Conservation (phyloP, 805 yeast species). For the Suhomyces tanzawaensis region DNA sequence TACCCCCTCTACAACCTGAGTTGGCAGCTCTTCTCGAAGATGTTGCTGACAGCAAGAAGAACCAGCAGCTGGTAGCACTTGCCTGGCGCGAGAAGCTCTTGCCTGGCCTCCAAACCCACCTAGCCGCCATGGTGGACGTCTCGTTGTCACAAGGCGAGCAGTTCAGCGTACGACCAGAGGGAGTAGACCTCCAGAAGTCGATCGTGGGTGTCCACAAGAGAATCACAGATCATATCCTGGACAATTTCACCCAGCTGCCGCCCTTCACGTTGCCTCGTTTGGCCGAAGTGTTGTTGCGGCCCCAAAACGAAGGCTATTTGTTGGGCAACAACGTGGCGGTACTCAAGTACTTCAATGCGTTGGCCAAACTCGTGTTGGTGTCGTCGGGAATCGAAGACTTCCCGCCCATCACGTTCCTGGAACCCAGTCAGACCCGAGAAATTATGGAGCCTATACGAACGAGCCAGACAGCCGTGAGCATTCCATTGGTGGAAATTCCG, state of each 20-base stretch:
- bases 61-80: background rate
- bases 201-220: constrained; percentile 4
- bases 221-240: constrained; percentile 36
- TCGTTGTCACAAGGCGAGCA: constrained; percentile 8
- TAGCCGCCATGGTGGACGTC: constrained; percentile 7
- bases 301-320: constrained; percentile 33
- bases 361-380: constrained; percentile 31
- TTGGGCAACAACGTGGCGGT: constrained; percentile 26
- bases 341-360: constrained; percentile 45
- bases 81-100: constrained; percentile 10
- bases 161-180: constrained; percentile 10
- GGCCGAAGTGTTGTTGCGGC: constrained; percentile 46
- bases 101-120: constrained; percentile 11
- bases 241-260: constrained; percentile 28
- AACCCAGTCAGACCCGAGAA: background rate
- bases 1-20: constrained; percentile 2
- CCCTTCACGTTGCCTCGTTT: constrained; percentile 52
- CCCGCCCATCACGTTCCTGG: constrained; percentile 7
- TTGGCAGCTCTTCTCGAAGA: constrained; percentile 1
- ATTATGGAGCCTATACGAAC: constrained; percentile 4
- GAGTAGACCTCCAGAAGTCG: constrained; percentile 8
- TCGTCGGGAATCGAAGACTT: constrained; percentile 27
- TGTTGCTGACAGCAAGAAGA: background rate
- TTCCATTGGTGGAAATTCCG: constrained; percentile 27
- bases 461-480: constrained; percentile 10